These are phyloP conservation scores for Leccinellum luteum DNA, from an alignment of 768 basidiomycete species.

Conservation along the genomic window DNA sequence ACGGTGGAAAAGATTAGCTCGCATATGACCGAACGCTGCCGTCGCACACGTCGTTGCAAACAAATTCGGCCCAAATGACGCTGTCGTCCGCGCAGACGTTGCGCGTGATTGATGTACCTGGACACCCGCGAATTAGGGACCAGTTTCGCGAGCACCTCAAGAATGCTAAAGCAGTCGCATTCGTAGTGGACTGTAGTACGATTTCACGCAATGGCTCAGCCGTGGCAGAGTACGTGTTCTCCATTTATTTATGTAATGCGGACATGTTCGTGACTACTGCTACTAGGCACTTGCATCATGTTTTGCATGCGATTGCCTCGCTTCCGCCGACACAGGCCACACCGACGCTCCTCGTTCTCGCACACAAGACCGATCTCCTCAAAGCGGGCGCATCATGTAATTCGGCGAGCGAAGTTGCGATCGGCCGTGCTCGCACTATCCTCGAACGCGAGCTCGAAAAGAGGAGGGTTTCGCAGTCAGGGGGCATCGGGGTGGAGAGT, in stretches of 20 bases:
- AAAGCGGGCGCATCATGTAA: conserved; percentile 41
- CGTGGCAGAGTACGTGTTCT: conserved; percentile 72
- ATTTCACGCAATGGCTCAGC: conserved; percentile 70
- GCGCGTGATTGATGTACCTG: conserved; percentile 72
- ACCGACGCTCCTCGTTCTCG: conserved; percentile 64
- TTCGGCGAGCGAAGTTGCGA: conserved; percentile 46
- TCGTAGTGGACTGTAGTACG: conserved; percentile 78
- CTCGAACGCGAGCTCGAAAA: conserved; percentile 86
- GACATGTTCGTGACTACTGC: conserved; percentile 1
- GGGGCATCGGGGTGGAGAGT: conserved; percentile 68
- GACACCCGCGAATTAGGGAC: conserved; percentile 77
- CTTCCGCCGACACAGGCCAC: conserved; percentile 66
- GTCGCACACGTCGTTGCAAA: conserved; percentile 77
- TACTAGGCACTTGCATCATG: conserved; percentile 65
- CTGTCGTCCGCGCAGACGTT: conserved; percentile 45
- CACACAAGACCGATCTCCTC: conserved; percentile 75
- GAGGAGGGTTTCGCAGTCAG: conserved; percentile 59
- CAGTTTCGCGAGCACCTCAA: conserved; percentile 67
- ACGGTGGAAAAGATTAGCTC: conserved; percentile 44
- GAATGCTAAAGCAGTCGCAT: conserved; percentile 64
- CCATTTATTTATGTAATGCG: background rate
- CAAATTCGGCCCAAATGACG: conserved; percentile 52
- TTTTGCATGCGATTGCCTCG: conserved; percentile 67
- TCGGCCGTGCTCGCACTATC: conserved; percentile 69
- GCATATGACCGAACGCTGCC: conserved; percentile 60